phyloP scores from a whole-genome alignment of 495 filamentous ascomycete species.

The Trichoderma erinaceum region DNA sequence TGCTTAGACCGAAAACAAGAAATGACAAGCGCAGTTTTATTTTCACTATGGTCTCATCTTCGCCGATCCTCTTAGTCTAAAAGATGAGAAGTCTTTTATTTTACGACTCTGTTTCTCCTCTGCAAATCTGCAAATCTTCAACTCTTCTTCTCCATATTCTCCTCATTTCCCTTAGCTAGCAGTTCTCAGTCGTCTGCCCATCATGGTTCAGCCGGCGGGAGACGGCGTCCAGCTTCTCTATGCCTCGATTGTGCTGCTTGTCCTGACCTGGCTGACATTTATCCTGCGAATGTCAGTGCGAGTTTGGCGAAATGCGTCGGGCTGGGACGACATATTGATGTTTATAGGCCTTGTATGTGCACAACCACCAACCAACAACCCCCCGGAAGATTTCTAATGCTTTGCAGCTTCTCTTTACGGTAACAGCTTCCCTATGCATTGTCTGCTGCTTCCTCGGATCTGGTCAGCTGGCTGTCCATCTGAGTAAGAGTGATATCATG shows the following conservation, averaged over 20 bases:
- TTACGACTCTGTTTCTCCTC: background rate
- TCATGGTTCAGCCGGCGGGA: constrained; percentile 3
- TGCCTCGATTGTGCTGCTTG: background rate
- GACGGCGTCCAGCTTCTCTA: constrained; percentile 6
- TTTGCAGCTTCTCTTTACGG: constrained; percentile 8
- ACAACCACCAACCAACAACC: background rate
- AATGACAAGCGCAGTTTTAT: constrained; percentile 1
- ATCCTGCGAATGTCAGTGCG: background rate
- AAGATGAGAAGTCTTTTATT: background rate
- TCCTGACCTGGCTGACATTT: background rate
- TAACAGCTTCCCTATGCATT: constrained; percentile 2
- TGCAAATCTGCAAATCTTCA: background rate
- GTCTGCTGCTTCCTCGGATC: constrained; percentile 10
- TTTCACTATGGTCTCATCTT: constrained; percentile 3
- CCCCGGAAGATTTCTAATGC: background rate
- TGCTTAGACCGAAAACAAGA: background rate
- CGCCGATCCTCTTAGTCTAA: background rate
- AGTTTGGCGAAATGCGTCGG: background rate
- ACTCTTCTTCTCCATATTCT: background rate
- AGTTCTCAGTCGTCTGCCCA: background rate
- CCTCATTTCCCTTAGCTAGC: background rate
- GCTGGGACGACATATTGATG: constrained; percentile 8
- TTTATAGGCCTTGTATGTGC: constrained; percentile 1
- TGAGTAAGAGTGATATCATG: background rate
- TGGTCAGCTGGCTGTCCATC: background rate